Percentiles rank a stretch among this genome's conserved stretches.
These are phyloP conservation scores for Cercophora samala DNA, from an alignment of 495 filamentous ascomycete genomes.

Conservation along the genomic window DNA sequence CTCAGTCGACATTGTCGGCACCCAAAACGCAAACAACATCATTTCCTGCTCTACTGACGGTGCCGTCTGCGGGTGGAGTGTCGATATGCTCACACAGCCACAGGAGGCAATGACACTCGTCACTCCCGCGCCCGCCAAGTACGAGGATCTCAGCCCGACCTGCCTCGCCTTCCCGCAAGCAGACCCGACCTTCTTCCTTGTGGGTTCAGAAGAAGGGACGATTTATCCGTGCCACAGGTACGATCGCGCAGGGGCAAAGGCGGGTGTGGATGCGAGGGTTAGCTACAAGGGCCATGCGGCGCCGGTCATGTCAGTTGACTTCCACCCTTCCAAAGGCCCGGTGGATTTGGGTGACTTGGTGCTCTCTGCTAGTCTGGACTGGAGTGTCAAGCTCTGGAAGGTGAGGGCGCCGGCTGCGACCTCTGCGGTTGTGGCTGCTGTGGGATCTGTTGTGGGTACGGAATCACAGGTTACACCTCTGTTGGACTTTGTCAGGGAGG, in stretches of 20 bases:
- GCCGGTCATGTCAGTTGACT: conserved; percentile 92
- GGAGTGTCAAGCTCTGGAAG: conserved; percentile 97
- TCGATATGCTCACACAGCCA: conserved; percentile 94
- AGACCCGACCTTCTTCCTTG: conserved; percentile 95
- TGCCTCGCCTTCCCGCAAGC: conserved; percentile 95
- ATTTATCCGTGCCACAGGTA: conserved; percentile 97
- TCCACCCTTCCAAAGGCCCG: conserved; percentile 85
- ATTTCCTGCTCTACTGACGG: conserved; percentile 94
- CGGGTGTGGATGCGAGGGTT: conserved; percentile 83
- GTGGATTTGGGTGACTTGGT: conserved; percentile 96
- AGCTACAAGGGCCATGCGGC: conserved; percentile 84
- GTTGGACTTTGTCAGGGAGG: conserved; percentile 85
- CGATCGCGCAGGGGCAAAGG: conserved; percentile 93
- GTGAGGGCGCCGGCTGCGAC: conserved; percentile 73
- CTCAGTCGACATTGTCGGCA: conserved; percentile 89
- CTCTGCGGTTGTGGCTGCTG: conserved; percentile 42
- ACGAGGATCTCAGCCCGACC: conserved; percentile 90
- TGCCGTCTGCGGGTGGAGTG: conserved; percentile 91
- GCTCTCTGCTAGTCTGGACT: conserved; percentile 81
- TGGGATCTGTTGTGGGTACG: conserved; percentile 44
- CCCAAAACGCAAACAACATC: conserved; percentile 98
- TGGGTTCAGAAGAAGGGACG: conserved; percentile 91
- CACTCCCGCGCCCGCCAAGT: conserved; percentile 82
- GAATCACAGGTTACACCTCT: conserved; percentile 62
- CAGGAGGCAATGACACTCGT: conserved; percentile 86